Evolutionary conservation across 371 early-diverging fungal species (phyloP).

Genomic region (Synchytrium microbalum): DNA sequence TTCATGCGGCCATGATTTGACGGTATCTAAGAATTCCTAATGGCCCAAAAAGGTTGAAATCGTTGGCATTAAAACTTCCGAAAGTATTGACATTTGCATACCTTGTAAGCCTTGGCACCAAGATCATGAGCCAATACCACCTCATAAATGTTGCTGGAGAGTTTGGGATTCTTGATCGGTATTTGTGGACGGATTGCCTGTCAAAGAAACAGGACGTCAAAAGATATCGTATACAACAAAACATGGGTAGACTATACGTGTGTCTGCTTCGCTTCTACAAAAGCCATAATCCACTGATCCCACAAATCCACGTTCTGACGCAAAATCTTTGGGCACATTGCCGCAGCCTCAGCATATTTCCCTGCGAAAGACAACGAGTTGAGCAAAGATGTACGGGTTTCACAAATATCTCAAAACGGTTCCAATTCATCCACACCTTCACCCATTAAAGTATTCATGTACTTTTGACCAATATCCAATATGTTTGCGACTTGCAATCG

Average conservation of each 20-base stretch:
- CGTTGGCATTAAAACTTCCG: no score
- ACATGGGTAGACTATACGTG: no score
- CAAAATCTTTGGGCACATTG: constrained; percentile 60
- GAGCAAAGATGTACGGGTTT: background rate
- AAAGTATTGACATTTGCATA: no score
- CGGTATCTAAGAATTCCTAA: constrained; percentile 38
- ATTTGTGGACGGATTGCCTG: constrained; percentile 67
- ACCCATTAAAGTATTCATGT: constrained; percentile 63
- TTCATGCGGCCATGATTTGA: constrained; percentile 68
- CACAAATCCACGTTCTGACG: constrained; percentile 60
- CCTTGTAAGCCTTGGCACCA: no score
- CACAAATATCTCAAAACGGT: background rate
- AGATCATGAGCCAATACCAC: no score
- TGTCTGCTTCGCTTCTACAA: constrained; percentile 65
- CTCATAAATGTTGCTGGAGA: constrained; percentile 78
- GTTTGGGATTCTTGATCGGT: constrained; percentile 67
- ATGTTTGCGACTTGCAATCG: constrained; percentile 41
- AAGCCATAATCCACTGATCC: constrained; percentile 86
- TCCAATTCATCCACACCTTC: constrained; percentile 32
- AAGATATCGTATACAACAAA: no score
- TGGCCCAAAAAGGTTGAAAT: constrained; percentile 33
- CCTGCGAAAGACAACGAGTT: no score
- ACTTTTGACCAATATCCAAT: constrained; percentile 75
- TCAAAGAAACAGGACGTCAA: no score
- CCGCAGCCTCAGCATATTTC: constrained; percentile 64